Percentiles rank a stretch among this genome's conserved stretches.
phyloP scores from a whole-genome alignment of 768 basidiomycete genomes.

The Rhizopogon rudus region DNA sequence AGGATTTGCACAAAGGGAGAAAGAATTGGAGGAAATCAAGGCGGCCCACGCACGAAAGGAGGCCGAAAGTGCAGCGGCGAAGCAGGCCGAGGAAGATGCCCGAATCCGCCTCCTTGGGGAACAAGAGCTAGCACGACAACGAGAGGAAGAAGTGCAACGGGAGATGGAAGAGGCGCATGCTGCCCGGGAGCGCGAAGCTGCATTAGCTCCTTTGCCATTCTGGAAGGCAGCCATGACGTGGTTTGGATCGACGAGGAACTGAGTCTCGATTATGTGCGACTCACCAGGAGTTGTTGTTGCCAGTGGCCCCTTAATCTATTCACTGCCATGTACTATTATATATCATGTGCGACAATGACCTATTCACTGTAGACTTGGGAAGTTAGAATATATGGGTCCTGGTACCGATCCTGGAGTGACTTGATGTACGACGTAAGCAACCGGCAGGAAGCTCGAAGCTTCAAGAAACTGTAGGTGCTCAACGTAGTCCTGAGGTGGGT shows the following conservation, averaged over 20 bases:
- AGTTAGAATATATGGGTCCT: too few species aligned
- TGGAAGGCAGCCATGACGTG: constrained; percentile 29
- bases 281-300: neutral
- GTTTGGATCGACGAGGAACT: constrained; percentile 19
- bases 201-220: constrained; percentile 25
- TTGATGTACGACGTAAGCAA: too few species aligned
- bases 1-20: constrained; percentile 22
- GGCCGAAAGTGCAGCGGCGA: constrained; percentile 17
- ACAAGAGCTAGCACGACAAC: constrained; percentile 16
- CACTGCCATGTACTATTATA: neutral
- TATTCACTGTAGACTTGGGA: too few species aligned
- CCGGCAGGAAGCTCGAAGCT: too few species aligned
- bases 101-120: constrained; percentile 18
- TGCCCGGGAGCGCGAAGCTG: constrained; percentile 21
- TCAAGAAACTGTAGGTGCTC: too few species aligned
- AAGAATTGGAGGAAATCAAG: constrained; percentile 18
- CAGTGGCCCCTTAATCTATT: neutral
- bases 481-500: too few species aligned
- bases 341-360: too few species aligned
- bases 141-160: constrained; percentile 23
- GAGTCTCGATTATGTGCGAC: neutral
- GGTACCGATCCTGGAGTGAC: too few species aligned
- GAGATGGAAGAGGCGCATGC: constrained; percentile 20
- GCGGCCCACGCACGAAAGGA: constrained; percentile 22
- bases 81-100: constrained; percentile 22